Evolutionary conservation across 345 rosid species (phyloP).

Genomic region (Eucalyptus erythrocorys): DNA sequence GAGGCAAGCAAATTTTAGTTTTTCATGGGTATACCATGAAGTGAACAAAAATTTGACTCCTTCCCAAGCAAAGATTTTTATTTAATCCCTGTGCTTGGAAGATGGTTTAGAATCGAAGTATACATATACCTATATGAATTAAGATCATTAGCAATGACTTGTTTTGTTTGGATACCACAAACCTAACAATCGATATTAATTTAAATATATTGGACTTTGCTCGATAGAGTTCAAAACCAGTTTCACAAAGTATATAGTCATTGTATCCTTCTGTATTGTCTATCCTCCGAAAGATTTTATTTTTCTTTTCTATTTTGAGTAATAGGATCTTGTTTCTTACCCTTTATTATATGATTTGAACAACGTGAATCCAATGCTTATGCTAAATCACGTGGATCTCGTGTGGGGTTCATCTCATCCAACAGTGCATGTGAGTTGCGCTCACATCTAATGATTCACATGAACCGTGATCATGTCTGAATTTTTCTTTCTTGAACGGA

Average conservation of each 20-base stretch:
- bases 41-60: not conserved
- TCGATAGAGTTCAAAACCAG: not conserved
- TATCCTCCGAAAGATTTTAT: not conserved
- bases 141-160: not conserved
- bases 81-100: not conserved
- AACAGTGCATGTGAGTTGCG: not conserved
- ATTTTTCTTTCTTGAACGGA: not conserved
- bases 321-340: not conserved
- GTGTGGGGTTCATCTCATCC: not conserved
- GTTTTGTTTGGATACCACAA: not conserved
- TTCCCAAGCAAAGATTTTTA: not conserved
- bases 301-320: not conserved
- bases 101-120: not conserved
- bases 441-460: not conserved
- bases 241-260: not conserved
- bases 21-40: not conserved
- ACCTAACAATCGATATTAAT: not conserved
- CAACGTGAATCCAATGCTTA: not conserved
- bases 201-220: not conserved
- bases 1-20: not conserved
- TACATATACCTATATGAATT: not conserved
- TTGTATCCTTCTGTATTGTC: not conserved
- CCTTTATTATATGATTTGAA: not conserved
- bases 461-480: not conserved
- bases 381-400: not conserved